phyloP scores from a whole-genome alignment of 768 basidiomycete genomes.

The Suillus variegatus region DNA sequence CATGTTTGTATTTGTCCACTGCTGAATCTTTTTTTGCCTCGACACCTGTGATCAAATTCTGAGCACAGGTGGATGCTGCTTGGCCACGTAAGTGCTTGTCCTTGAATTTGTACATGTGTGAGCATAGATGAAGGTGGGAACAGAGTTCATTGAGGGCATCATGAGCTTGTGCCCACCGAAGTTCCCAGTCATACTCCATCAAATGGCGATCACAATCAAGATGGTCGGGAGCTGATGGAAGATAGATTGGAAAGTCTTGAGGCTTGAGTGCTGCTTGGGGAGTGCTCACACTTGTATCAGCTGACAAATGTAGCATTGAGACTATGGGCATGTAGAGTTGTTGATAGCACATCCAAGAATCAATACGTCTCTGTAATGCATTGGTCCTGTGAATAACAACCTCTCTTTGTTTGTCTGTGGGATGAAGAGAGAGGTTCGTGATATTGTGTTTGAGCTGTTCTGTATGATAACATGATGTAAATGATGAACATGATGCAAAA shows the following conservation, averaged over 20 bases:
- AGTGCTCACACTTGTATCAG: background rate
- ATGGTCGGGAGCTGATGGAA: background rate
- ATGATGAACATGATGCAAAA: too few relatives aligned
- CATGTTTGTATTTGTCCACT: slow-evolving; percentile 7
- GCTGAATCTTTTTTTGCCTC: slow-evolving; percentile 13
- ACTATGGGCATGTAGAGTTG: background rate
- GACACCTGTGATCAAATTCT: slow-evolving; percentile 2
- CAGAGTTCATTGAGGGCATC: slow-evolving; percentile 10
- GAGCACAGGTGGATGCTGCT: slow-evolving; percentile 7
- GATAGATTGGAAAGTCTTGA: background rate
- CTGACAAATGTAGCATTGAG: background rate
- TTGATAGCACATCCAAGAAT: background rate
- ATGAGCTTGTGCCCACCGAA: slow-evolving; percentile 17
- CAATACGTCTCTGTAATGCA: background rate
- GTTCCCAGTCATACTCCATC: background rate
- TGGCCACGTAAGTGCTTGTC: slow-evolving; percentile 17
- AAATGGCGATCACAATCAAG: background rate
- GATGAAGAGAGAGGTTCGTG: background rate
- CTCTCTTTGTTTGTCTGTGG: slow-evolving; percentile 3
- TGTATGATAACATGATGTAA: too few relatives aligned
- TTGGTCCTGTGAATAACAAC: background rate
- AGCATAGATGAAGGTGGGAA: slow-evolving; percentile 8
- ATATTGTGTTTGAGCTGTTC: too few relatives aligned
- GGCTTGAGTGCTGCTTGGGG: background rate
- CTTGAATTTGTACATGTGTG: slow-evolving; percentile 15